These are phyloP conservation scores for Entoloma clypeatum DNA, from an alignment of 1,284 basidiomycete genomes.

Conservation along the genomic window DNA sequence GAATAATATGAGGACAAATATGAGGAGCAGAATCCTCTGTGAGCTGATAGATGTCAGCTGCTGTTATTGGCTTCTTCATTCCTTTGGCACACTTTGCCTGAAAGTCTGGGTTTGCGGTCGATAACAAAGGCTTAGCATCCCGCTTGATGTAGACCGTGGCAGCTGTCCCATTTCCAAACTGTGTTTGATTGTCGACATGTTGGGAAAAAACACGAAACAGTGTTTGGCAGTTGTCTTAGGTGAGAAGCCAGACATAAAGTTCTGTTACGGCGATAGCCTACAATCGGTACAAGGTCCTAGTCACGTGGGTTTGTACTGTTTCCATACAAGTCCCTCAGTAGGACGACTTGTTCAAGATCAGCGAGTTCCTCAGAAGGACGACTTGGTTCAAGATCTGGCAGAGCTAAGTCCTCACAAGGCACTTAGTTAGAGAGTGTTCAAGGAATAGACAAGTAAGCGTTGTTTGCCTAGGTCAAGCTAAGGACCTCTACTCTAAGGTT, in stretches of 20 bases:
- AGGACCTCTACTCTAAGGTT: too few species aligned
- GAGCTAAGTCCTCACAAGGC: too few species aligned
- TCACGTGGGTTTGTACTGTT: too few species aligned
- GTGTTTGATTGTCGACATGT: slow-evolving; percentile 29
- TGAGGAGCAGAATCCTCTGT: slow-evolving; percentile 13
- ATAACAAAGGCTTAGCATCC: slow-evolving; percentile 16
- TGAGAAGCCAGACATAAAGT: slow-evolving; percentile 23
- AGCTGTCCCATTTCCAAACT: slow-evolving; percentile 35
- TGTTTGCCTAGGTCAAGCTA: too few species aligned
- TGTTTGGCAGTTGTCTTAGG: slow-evolving; percentile 38
- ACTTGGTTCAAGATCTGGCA: too few species aligned
- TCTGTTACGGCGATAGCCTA: slow-evolving; percentile 19
- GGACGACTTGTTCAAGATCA: too few species aligned
- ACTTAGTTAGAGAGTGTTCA: too few species aligned
- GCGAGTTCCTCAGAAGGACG: too few species aligned
- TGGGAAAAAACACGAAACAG: slow-evolving; percentile 34
- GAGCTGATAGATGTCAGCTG: slow-evolving; percentile 20
- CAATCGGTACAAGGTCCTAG: too few species aligned
- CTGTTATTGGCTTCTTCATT: slow-evolving; percentile 22
- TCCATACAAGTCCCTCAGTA: too few species aligned
- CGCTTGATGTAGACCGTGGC: slow-evolving; percentile 32
- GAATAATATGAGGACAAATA: slow-evolving; percentile 15
- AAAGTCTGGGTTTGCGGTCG: slow-evolving; percentile 16
- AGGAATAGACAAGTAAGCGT: too few species aligned
- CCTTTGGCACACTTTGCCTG: slow-evolving; percentile 21